Evolutionary conservation across 164 flowering plant genomes (phyloP).

Genomic region (Vitis vinifera): ASM3070453v1 NC_081811.1:29153501-29154000

Average conservation of each 20-base stretch:
- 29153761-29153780: constrained; percentile 67
- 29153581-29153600: constrained; percentile 32
- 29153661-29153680: constrained; percentile 31
- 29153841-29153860: constrained; percentile 53
- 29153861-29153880: constrained; percentile 47
- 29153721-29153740: constrained; percentile 44
- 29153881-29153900: constrained; percentile 58
- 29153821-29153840: constrained; percentile 66
- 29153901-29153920: too few relatives aligned
- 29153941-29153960: too few relatives aligned
- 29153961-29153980: too few relatives aligned
- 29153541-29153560: not conserved
- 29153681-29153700: constrained; percentile 60
- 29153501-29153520: not conserved
- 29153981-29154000: too few relatives aligned
- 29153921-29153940: too few relatives aligned
- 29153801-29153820: constrained; percentile 72
- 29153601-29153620: constrained; percentile 27
- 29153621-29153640: constrained; percentile 43
- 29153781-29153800: constrained; percentile 80
- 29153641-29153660: constrained; percentile 77
- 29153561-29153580: constrained; percentile 40
- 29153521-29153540: not conserved
- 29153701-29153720: constrained; percentile 52
- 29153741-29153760: constrained; percentile 44